Conservation (phyloP, 2,329 filamentous ascomycete species). For the Sclerotinia subarctica region DNA sequence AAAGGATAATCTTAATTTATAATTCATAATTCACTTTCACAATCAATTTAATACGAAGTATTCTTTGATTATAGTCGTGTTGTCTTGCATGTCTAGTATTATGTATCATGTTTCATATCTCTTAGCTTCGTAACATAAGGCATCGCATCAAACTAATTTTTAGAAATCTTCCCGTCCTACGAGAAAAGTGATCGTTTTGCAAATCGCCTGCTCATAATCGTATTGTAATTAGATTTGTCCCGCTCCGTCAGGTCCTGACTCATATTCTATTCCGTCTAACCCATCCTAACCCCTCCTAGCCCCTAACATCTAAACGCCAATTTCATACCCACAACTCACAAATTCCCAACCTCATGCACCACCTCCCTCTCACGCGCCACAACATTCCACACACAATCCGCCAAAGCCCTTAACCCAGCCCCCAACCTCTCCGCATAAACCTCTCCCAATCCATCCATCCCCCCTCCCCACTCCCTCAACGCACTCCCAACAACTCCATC, state of each 20-base stretch:
- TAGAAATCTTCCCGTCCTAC: not conserved
- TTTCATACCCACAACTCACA: not conserved
- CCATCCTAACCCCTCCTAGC: not conserved
- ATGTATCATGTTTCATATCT: not conserved
- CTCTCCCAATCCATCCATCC: not conserved
- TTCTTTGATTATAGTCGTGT: too few species aligned
- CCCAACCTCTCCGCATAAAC: constrained; percentile 8
- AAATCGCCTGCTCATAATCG: not conserved
- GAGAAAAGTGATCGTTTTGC: not conserved
- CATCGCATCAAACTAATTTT: not conserved
- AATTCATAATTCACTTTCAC: too few species aligned
- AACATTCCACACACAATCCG: constrained; percentile 3
- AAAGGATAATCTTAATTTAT: too few species aligned
- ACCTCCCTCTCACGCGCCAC: not conserved
- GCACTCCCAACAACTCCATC: not conserved
- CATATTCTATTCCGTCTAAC: not conserved
- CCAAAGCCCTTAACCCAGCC: not conserved
- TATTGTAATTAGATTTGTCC: not conserved
- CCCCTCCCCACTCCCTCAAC: constrained; percentile 11
- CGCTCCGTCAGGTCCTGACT: not conserved
- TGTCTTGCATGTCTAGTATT: not conserved
- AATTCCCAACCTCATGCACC: not conserved
- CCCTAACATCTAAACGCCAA: not conserved
- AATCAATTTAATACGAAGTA: too few species aligned
- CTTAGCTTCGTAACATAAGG: not conserved